Evolutionary conservation across 2,329 filamentous ascomycete species (phyloP), one percentile per base, ranked within the genome.

Genomic region (Colletotrichum coccodes): DNA sequence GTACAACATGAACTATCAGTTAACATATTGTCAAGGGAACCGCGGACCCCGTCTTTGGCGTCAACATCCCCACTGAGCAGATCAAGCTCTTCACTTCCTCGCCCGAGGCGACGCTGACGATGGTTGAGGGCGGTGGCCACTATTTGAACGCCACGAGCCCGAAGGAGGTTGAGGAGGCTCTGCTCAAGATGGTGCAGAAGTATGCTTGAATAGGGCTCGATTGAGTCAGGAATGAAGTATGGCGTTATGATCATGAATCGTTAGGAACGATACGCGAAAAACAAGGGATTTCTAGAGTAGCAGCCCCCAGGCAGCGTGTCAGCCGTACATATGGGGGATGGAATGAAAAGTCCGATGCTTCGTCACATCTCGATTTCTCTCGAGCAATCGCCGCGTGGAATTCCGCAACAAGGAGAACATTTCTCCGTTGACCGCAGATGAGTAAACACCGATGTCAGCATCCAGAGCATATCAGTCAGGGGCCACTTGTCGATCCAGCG

Each of bases 121-220:
- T 83, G 54, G 72, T 87, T 1, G 79, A 85, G 49, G 82, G 79
- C 0, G 86, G 82, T 2, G 78, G 79, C 2, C 86, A 88, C 72
- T 87, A 86, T 70, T 73, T 87, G 58, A 86, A 81, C 64, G 83
- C 82, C 0, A 85, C 85, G 3, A 84, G 79, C 72, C 84, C 84
- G 14, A 78, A 79, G 60, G 84, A 86, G 71, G 78, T 82, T 0
- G 79, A 82, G 56, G 77, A 79, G 56, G 82, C 83, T 0, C 74
- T 89, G 62, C 74, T 87, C 38, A 75, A 79, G 71, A 80, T 84
- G 78, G 73, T 83, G 0, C 71, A 72, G 32, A 79, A 77, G 69
- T 81, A 81, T 42, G 65, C 65, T 32, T 68, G 46, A 56, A 50
- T 28, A 40, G 18, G n/a, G 23, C 38, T 32, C 40, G 18, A 12